Evolutionary conservation across 805 yeast species (phyloP).

Genomic region (Clavispora asparagi): DNA sequence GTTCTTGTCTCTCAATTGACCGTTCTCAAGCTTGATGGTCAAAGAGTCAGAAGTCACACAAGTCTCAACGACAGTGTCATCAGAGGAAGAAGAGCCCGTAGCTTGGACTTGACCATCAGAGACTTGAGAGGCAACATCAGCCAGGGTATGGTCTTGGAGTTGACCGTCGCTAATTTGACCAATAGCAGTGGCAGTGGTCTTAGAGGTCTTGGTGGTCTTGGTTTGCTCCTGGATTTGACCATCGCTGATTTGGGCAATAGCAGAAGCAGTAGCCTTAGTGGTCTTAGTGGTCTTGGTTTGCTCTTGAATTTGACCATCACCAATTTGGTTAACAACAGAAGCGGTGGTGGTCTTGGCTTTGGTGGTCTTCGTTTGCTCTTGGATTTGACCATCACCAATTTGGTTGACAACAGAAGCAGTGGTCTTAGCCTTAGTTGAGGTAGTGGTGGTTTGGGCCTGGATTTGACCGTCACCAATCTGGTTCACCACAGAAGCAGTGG

Average conservation of each 20-base stretch:
- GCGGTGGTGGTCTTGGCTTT: constrained; percentile 12
- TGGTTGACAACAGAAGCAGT: constrained; percentile 16
- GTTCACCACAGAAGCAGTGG: constrained; percentile 18
- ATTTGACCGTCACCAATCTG: constrained; percentile 18
- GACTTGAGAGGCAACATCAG: constrained; percentile 33
- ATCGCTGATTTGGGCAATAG: constrained; percentile 40
- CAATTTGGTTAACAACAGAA: constrained; percentile 24
- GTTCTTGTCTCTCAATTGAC: constrained; percentile 4
- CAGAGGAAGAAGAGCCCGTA: constrained; percentile 1
- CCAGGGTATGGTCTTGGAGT: constrained; percentile 20
- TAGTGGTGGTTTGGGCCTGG: constrained; percentile 8
- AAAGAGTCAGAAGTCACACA: constrained; percentile 29
- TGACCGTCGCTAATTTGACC: constrained; percentile 17
- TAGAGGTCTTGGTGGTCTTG: constrained; percentile 11
- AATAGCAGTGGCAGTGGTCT: constrained; percentile 17
- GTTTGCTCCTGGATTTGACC: constrained; percentile 25
- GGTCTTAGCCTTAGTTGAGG: constrained; percentile 41
- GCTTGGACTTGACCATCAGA: constrained; percentile 34
- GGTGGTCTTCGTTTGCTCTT: constrained; percentile 7
- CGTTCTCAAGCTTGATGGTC: constrained; percentile 42
- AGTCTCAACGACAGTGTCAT: constrained; percentile 5
- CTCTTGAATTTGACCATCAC: constrained; percentile 13
- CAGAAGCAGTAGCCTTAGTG: constrained; percentile 51
- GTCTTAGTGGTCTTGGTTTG: constrained; percentile 25
- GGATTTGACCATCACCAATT: constrained; percentile 16